Evolutionary conservation across 345 rosid genomes (phyloP).

Genomic region (Dipteronia dyeriana): DNA sequence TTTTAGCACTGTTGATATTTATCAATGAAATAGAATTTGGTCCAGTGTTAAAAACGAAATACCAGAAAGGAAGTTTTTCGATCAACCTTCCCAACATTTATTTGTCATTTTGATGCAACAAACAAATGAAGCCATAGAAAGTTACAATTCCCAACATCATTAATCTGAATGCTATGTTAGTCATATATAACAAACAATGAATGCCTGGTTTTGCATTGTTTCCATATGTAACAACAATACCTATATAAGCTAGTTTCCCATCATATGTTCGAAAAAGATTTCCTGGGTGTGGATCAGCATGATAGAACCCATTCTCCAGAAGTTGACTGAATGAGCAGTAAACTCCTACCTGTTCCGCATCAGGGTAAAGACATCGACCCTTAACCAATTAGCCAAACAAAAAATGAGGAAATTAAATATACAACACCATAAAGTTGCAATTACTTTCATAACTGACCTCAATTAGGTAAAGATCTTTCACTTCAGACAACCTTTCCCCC

Average conservation of each 20-base stretch:
- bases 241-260: constrained; percentile 92
- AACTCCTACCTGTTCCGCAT: constrained; percentile 71
- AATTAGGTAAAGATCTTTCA: constrained; percentile 74
- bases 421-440: constrained; percentile 10
- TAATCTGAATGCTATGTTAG: constrained; percentile 8
- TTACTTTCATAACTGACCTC: constrained; percentile 49
- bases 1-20: not conserved
- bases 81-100: not conserved
- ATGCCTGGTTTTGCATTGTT: not conserved
- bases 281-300: constrained; percentile 99
- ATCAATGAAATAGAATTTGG: not conserved
- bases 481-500: constrained; percentile 85
- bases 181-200: not conserved
- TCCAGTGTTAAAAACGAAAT: not conserved
- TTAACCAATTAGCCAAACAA: constrained; percentile 15
- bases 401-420: not conserved
- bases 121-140: not conserved
- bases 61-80: not conserved
- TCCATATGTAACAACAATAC: constrained; percentile 37
- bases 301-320: constrained; percentile 90
- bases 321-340: constrained; percentile 97
- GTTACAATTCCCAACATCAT: not conserved
- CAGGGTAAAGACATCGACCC: constrained; percentile 25
- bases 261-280: constrained; percentile 85
- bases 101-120: not conserved